These are phyloP conservation scores for Rosa multiflora DNA, from an alignment of 306 rosid species.

Conservation along the genomic window DNA sequence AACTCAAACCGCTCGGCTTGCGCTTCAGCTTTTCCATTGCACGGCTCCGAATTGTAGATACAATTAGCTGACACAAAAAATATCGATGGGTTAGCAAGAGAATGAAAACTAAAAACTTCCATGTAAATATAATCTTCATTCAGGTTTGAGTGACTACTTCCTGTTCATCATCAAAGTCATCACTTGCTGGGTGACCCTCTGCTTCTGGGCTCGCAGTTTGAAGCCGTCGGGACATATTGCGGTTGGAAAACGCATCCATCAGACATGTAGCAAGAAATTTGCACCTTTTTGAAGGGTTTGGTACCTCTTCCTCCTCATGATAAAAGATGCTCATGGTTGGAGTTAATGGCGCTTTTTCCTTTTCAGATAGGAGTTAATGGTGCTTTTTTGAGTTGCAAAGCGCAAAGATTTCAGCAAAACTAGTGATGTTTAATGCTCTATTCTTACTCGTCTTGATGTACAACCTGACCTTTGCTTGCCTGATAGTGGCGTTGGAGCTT, in stretches of 20 bases:
- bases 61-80: slow-evolving; percentile 52
- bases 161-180: slow-evolving; percentile 72
- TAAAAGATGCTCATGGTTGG: slow-evolving; percentile 62
- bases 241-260: slow-evolving; percentile 58
- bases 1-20: slow-evolving; percentile 36
- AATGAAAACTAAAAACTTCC: neutral
- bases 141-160: slow-evolving; percentile 39
- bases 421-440: neutral
- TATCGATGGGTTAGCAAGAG: neutral
- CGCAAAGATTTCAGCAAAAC: slow-evolving; percentile 27
- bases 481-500: slow-evolving; percentile 75
- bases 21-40: slow-evolving; percentile 62
- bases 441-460: slow-evolving; percentile 32
- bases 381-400: slow-evolving; percentile 22
- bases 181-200: slow-evolving; percentile 49
- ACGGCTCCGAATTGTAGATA: slow-evolving; percentile 63
- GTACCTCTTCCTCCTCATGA: slow-evolving; percentile 56
- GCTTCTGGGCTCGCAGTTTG: slow-evolving; percentile 49
- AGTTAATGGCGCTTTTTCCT: slow-evolving; percentile 14
- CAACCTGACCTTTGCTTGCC: slow-evolving; percentile 34
- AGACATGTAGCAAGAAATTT: slow-evolving; percentile 48
- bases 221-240: slow-evolving; percentile 40
- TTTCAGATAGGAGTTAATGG: slow-evolving; percentile 9
- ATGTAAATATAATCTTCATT: neutral
- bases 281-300: slow-evolving; percentile 54